Base-by-base conservation (phyloP, 305 asterid species). In the Fraxinus greggii region DNA sequence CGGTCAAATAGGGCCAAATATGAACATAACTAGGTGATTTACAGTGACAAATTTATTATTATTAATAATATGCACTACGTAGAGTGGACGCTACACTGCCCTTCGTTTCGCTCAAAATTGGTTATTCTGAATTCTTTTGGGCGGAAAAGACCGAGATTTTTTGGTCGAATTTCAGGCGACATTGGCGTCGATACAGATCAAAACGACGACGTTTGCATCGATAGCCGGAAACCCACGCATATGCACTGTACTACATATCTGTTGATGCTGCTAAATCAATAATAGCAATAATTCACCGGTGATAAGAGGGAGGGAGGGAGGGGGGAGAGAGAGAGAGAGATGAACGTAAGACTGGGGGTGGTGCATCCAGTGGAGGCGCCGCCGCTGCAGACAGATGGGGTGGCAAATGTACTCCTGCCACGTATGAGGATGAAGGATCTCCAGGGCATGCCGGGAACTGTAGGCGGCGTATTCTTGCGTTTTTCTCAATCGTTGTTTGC, bases 401-500 rank as follows among this genome's bases (percentile, higher is more conserved):
- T 92, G 31, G 92, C 92, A 56, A 89, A 90, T 84, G 85, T 86
- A 78, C 94, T 87, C 29, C 85, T 87, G 40, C 95, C 94, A 80
- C 90, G 97, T 87, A 94, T 89, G 76, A 90, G 98, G 89, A 95
- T 94, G 98, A 93, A 89, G 87, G 98, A 94, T 85, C 83, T 94
- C 51, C 99, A 93, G 77, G 99, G 99, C 33, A 95, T 91, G 98
- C 99, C 99, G 79, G 99, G 97, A 45, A 95, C 99, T 17, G 88
- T 92, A 84, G 97, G 97, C 24, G 98, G 97, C 45, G 84, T 91
- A 19, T 89, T 86, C 84, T 77, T 95, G 91, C 97, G 98, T 40
- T 85, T 90, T n/a, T 72, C 86, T 76, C 98, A 95, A 86, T 90
- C 93, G 35, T 12, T 90, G 26, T 94, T 94, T 86, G 98, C 98